Evolutionary conservation across 106 monocot species (phyloP), one percentile per base, ranked within the genome.

Genomic region (Dioscorea zingiberensis): DNA sequence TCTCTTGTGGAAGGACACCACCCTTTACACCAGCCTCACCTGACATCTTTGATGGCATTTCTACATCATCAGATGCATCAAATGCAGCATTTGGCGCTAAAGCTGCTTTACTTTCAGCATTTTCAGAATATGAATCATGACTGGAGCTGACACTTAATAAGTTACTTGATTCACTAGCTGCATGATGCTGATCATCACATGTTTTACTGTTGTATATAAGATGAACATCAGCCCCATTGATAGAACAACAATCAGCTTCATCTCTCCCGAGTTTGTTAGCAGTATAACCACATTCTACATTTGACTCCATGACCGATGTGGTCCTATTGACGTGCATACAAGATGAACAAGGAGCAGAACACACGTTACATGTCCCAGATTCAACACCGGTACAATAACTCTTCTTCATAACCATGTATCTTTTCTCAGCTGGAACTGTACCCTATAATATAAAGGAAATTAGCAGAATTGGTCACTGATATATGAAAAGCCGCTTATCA

Each of bases 331-430:
- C 45, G 71, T 95, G 94, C 80, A 91, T 74, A 69, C 94, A 95
- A 55, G 91, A 95, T 48, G 87, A 85, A 71, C 94, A 95, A 69
- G 95, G 91, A 70, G 91, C 80, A 60, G 79, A 76, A 53, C 91
- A 97, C 29, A 97, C 83, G 68, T 91, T 91, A 46, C 91, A 91
- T 45, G 87, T 83, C 47, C 95, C 95, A 70, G 95, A 83, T 76
- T 83, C 81, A 25, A 32, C 44, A 55, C 69, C 67, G 29, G 68
- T 74, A 59, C 9, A 28, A 66, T 49, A 26, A 57, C 28, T 32
- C 3, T 69, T 69, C 23, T 71, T 57, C 4, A 30, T 2, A 30
- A 38, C 38, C 38, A 58, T 24, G 27, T 28, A 60, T 62, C 65
- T 63, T 68, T 75, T 62, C 15, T 70, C 54, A 45, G 56, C 30